A percentile compares a stretch with the other conserved stretches of the same genome.
Conservation (phyloP, 768 basidiomycete genomes). For the Cyathus striatus region DNA sequence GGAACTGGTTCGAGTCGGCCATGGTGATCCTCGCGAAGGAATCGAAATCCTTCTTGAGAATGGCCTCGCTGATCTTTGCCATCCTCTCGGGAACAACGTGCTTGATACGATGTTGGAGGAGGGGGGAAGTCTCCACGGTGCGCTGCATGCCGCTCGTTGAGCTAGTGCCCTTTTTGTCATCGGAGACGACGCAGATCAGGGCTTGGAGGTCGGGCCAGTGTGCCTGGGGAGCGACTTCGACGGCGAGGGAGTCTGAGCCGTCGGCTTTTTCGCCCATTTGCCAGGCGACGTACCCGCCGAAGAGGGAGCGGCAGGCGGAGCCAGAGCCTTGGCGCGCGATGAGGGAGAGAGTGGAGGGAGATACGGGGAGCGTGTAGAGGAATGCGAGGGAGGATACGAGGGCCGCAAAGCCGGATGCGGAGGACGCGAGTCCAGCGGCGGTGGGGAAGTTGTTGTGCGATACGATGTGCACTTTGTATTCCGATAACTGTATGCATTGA, state of each 20-base stretch:
- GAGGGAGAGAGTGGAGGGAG: conserved; percentile 79
- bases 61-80: conserved; percentile 76
- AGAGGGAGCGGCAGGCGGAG: conserved; percentile 95
- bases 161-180: conserved; percentile 94
- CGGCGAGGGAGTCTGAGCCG: conserved; percentile 85
- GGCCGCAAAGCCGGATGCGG: conserved; percentile 95
- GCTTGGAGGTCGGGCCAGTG: conserved; percentile 98
- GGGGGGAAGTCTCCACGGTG: conserved; percentile 86
- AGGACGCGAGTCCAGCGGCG: conserved; percentile 95
- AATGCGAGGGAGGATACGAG: conserved; percentile 85
- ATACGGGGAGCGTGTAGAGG: conserved; percentile 76
- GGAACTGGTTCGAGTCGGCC: conserved; percentile 98
- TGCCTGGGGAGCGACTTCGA: conserved; percentile 74
- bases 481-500: conserved; percentile 47
- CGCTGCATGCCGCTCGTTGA: conserved; percentile 97
- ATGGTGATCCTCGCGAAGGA: conserved; percentile 89
- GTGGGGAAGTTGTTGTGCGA: conserved; percentile 99
- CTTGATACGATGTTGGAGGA: conserved; percentile 86
- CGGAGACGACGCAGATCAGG: conserved; percentile 93
- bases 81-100: conserved; percentile 86
- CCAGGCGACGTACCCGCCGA: conserved; percentile 98
- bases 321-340: conserved; percentile 98
- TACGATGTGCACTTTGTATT: conserved; percentile 76
- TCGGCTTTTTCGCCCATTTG: conserved; percentile 60
- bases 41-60: conserved; percentile 76